These are phyloP conservation scores for Suillus plorans DNA, from an alignment of 768 basidiomycete genomes.

Conservation along the genomic window DNA sequence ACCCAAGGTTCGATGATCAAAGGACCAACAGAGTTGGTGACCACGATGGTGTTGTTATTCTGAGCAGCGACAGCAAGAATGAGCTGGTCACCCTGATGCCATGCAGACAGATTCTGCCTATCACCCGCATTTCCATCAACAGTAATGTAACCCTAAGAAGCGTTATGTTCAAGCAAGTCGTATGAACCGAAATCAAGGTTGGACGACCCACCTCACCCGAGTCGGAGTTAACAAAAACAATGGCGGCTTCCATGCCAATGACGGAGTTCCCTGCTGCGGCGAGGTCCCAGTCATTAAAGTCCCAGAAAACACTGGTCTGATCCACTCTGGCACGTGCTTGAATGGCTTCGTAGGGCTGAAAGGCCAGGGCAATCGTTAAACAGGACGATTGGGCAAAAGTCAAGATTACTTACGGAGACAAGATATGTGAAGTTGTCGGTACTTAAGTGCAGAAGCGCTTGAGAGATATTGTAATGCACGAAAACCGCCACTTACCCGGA, in stretches of 20 bases:
- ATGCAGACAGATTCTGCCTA: slow-evolving; percentile 42
- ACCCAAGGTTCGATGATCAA: slow-evolving; percentile 71
- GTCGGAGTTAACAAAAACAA: slow-evolving; percentile 82
- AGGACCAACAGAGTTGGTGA: slow-evolving; percentile 77
- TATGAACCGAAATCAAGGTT: neutral
- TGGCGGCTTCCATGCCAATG: slow-evolving; percentile 54
- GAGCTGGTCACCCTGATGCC: slow-evolving; percentile 34
- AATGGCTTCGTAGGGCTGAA: slow-evolving; percentile 77
- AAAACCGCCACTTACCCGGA: slow-evolving; percentile 47
- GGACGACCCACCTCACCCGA: slow-evolving; percentile 63
- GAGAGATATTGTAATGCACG: slow-evolving; percentile 32
- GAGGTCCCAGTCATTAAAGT: slow-evolving; percentile 69
- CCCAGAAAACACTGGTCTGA: slow-evolving; percentile 64
- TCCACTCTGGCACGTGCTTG: slow-evolving; percentile 68
- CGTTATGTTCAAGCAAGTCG: neutral
- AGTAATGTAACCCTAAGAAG: slow-evolving; percentile 47
- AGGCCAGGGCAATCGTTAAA: neutral
- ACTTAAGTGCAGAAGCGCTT: slow-evolving; percentile 24
- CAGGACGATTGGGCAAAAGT: neutral
- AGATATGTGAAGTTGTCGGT: slow-evolving; percentile 80
- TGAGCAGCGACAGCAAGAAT: slow-evolving; percentile 61
- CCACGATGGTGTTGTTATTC: slow-evolving; percentile 77
- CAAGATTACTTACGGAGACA: slow-evolving; percentile 51
- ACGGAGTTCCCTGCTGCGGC: slow-evolving; percentile 47
- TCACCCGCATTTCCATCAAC: slow-evolving; percentile 54